Percentiles rank a stretch among this genome's conserved stretches.
These are phyloP conservation scores for Fusarium armeniacum DNA, from an alignment of 2,329 filamentous ascomycete species.

Conservation along the genomic window DNA sequence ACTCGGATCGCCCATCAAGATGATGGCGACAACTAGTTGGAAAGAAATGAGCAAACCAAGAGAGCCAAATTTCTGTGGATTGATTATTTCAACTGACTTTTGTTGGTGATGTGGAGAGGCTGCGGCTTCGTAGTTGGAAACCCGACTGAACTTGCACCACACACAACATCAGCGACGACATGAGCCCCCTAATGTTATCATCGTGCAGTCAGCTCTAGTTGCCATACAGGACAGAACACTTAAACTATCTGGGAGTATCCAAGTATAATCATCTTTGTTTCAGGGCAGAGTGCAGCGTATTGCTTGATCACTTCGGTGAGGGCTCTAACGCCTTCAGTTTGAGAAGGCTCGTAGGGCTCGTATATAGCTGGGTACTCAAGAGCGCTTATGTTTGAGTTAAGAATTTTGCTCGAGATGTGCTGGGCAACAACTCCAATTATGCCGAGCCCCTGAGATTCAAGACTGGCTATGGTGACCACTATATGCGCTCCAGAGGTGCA, in stretches of 20 bases:
- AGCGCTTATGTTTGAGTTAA: slow-evolving; percentile 20
- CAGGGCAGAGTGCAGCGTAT: slow-evolving; percentile 34
- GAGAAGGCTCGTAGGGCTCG: slow-evolving; percentile 36
- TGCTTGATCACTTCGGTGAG: slow-evolving; percentile 21
- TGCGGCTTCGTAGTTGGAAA: slow-evolving; percentile 40
- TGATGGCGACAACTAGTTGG: slow-evolving; percentile 35
- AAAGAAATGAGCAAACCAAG: background rate
- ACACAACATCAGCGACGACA: slow-evolving; percentile 43
- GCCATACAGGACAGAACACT: background rate
- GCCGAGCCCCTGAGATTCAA: slow-evolving; percentile 39
- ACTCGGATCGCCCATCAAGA: slow-evolving; percentile 48
- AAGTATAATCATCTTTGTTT: slow-evolving; percentile 43
- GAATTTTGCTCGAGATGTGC: slow-evolving; percentile 22
- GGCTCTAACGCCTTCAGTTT: slow-evolving; percentile 35
- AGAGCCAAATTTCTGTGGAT: accelerated
- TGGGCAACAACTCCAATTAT: slow-evolving; percentile 44
- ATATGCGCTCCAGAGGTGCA: slow-evolving; percentile 42
- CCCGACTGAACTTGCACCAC: slow-evolving; percentile 40
- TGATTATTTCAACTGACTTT: slow-evolving; percentile 17
- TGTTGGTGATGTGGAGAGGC: slow-evolving; percentile 6
- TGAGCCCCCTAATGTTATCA: slow-evolving; percentile 37
- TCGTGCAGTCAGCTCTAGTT: background rate
- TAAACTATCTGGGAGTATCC: slow-evolving; percentile 42
- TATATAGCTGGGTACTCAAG: slow-evolving; percentile 41
- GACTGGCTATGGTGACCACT: slow-evolving; percentile 42